Base-by-base conservation (phyloP, 202 grass and related monocot genomes). In the Zoysia matrella region DNA sequence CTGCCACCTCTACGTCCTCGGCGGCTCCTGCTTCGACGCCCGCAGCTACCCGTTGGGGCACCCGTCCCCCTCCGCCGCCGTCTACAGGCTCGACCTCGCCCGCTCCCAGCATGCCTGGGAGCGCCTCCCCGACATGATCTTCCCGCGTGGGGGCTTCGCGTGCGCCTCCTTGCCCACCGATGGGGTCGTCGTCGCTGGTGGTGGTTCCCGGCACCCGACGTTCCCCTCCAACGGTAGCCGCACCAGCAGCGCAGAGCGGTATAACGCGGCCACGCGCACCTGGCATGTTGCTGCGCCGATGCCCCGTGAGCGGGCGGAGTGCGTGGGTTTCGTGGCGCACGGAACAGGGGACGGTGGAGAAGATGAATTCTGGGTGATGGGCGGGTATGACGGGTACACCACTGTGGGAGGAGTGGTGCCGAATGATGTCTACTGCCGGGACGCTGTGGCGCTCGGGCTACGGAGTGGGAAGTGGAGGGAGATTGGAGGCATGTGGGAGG, bases 321-420 rank as follows among this genome's bases (percentile, higher is more conserved):
- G 94, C 63, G 83, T 79, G 42, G 94, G 94, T 40, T 94, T 97
- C 51, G 62, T 92, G 54, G 77, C 65, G 41, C 74, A 6, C 45
- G 67, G 86, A 46, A 74, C 76, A 12, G 84, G 67, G 43, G 77
- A 77, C 13, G 76, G 79, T 39, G 50, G 84, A 56, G 94, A 93
- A 72, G 88, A 94, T 50, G 94, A 94, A 55, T 92, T 97, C 70
- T 97, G 94, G 94, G 94, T 97, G 79, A 97, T 97, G 92, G 94
- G 94, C 30, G 94, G 94, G 11, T 97, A 94, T 36, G 92, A 87
- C 5, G 83, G 86, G 22, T 94, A 94, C 52, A 78, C 69, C 45
- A 86, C 92, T 4, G 47, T 97, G 45, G 85, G 87, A 44, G 92
- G 94, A 49, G 86, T 97, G 62, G 94, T 97, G 73, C 90, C 94